Base-by-base conservation (phyloP, 257 asterid species). In the Fraxinus cuspidata region DNA sequence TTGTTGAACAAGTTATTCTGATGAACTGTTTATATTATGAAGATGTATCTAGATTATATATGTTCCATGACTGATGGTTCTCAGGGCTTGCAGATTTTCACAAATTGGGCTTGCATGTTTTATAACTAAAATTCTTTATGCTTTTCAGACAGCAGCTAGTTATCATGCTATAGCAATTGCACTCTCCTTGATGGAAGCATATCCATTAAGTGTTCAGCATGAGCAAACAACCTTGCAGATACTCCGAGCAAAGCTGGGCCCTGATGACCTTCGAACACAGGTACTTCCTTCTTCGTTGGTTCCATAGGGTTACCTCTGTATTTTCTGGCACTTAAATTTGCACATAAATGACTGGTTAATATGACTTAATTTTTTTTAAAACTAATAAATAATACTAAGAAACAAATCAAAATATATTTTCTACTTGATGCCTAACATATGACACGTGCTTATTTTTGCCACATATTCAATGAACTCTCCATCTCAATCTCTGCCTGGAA, bases 131-230 rank as follows among this genome's bases (percentile, higher is more conserved):
- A 77, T 84, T 79, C 19, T 81, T 86, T 21, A 81, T 58, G 13
- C 56, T 34, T 81, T 73, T 63, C 92, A 93, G 98, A 93, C 98
- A 65, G 98, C 98, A 77, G 98, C 98, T 74, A 93, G 98, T 85
- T 93, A 93, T 78, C 98, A 93, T 84, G 98, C 98, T 73, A 93
- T 93, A 42, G 98, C 98, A 71, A 93, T 93, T 79, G 98, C 98
- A 73, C 92, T 93, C 70, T 93, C 98, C 28, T 85, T 93, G 94
- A 93, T 93, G 98, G 98, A 93, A 86, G 98, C 98, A 74, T 93
- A 90, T 82, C 97, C 98, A 49, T 84, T 93, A 78, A 93, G 98
- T 79, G 97, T 93, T 88, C 98, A 93, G 86, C 98, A 93, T 56
- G 98, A 93, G 80, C 98, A 93, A 78, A 93, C 97, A 76, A 93